phyloP scores from a whole-genome alignment of 2,329 filamentous ascomycete species.

The Pseudopyricularia javanii region DNA sequence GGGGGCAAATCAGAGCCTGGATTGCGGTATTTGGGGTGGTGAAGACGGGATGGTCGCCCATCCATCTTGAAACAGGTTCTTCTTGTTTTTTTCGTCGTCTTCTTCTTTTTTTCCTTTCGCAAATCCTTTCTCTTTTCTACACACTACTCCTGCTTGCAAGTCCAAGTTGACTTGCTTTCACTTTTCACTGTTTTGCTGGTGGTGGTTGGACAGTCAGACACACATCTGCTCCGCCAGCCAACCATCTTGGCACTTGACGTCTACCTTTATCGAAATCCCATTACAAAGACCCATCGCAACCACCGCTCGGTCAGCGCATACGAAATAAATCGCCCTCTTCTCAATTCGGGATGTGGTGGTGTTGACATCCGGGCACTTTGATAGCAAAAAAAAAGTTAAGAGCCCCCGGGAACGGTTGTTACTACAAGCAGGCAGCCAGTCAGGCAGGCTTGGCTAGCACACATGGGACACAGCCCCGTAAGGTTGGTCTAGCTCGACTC shows the following conservation, averaged over 20 bases:
- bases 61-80: neutral
- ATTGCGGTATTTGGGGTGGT: neutral
- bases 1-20: neutral
- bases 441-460: neutral
- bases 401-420: neutral
- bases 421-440: neutral
- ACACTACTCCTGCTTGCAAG: neutral
- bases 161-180: neutral
- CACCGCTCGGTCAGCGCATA: neutral
- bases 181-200: too few relatives aligned
- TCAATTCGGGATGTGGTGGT: neutral
- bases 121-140: neutral
- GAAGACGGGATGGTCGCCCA: neutral
- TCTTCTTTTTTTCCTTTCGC: neutral
- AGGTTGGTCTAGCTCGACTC: neutral
- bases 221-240: neutral
- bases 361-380: neutral
- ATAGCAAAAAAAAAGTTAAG: neutral
- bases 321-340: neutral
- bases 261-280: neutral
- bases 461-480: neutral
- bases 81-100: neutral
- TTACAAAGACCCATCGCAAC: neutral
- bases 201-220: neutral
- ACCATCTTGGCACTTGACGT: too few relatives aligned